Evolutionary conservation across 306 rosid genomes (phyloP), one percentile per base, ranked within the genome.

Genomic region (Castanea mollissima): DNA sequence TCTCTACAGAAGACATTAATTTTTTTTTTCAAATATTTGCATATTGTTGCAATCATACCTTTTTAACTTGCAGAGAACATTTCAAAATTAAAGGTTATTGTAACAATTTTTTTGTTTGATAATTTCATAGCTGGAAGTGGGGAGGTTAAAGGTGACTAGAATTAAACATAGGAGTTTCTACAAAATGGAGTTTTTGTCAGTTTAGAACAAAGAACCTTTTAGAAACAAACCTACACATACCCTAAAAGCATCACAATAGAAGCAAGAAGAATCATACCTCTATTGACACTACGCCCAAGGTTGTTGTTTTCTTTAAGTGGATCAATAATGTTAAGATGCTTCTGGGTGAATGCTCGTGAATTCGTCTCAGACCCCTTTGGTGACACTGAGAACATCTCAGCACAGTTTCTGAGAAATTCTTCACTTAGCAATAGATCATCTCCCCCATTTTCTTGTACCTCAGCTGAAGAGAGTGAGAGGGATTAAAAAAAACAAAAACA

Each of bases 241-340:
- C 3, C 20, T 6, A 63, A 63, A 63, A 19, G 69, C 11, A 64
- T 11, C 64, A 70, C 51, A 64, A 41, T 31, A 71, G 79, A 71
- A 74, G 69, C 65, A 68, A 38, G 81, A 73, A 65, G 80, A 27
- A 74, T 57, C 75, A 78, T 84, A 92, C 98, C 96, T 89, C 83
- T 90, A 83, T 78, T 92, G 49, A 94, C 97, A 88, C 98, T 94
- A 70, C 98, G 98, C 46, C 98, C 98, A 78, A 94, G 98, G 77
- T 94, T 94, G 89, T 94, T 94, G 85, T 90, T 89, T 82, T 92
- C 94, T 87, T 92, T 94, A 67, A 94, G 87, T 11, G 98, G 97
- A 90, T 94, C 98, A 51, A 94, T 86, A 71, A 94, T 94, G 83
- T 94, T 92, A 70, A 94, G 94, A 87, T 94, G 90, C 84, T 94